A percentile compares a stretch with the other conserved stretches of the same genome.
These are phyloP conservation scores for Ajuga chamaepitys DNA, from an alignment of 257 asterid genomes.

Conservation along the genomic window DNA sequence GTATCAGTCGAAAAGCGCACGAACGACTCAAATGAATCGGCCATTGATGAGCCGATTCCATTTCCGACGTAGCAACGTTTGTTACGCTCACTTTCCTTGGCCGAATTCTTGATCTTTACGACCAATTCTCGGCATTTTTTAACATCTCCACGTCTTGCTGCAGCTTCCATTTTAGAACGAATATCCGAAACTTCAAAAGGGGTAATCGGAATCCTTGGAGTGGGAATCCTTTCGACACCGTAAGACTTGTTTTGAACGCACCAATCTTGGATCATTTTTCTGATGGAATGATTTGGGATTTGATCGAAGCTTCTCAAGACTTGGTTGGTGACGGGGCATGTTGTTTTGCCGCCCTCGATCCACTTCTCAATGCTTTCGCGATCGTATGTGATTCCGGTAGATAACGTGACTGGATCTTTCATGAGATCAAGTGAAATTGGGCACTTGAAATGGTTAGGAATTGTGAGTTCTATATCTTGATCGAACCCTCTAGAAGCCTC, in stretches of 20 bases:
- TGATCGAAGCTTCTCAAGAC: slow-evolving; percentile 30
- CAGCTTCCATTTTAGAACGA: slow-evolving; percentile 24
- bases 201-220: slow-evolving; percentile 63
- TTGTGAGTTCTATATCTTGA: slow-evolving; percentile 28
- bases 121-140: slow-evolving; percentile 38
- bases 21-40: slow-evolving; percentile 43
- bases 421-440: slow-evolving; percentile 60
- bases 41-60: slow-evolving; percentile 38
- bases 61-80: slow-evolving; percentile 41
- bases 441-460: slow-evolving; percentile 47
- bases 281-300: slow-evolving; percentile 63
- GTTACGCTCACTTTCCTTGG: slow-evolving; percentile 65
- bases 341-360: slow-evolving; percentile 37
- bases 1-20: slow-evolving; percentile 21
- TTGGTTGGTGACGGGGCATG: slow-evolving; percentile 60
- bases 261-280: slow-evolving; percentile 91
- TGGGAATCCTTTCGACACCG: slow-evolving; percentile 81
- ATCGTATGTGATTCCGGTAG: slow-evolving; percentile 61
- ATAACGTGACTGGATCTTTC: slow-evolving; percentile 63
- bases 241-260: slow-evolving; percentile 58
- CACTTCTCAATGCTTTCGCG: slow-evolving; percentile 63
- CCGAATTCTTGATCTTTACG: slow-evolving; percentile 33
- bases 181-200: slow-evolving; percentile 38
- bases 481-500: not conserved
- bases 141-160: slow-evolving; percentile 24